Base-by-base conservation (phyloP, 2,329 filamentous ascomycete species). In the Ophiostoma ulmi region DNA sequence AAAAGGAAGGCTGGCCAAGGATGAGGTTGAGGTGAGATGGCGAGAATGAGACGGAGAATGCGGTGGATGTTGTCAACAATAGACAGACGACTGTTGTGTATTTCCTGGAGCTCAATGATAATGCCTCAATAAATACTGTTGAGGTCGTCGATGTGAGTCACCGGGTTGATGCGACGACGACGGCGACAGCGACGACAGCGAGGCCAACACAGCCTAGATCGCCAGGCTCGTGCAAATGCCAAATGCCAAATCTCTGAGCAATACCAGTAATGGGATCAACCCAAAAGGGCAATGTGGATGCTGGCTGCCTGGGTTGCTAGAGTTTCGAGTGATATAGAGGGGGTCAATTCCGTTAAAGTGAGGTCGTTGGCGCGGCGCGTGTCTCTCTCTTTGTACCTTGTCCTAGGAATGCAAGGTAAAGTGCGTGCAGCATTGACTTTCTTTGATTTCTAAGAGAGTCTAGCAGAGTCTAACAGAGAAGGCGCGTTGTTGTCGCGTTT, bases 401-500 rank as follows among this genome's bases (percentile, higher is more conserved):
- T 65, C 36, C 35, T 36, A 8, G 48, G 39, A 55, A 52, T 68
- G 48, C 20, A 68, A 22, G 35, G 13, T 64, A 44, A 70, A 72
- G 71, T 72, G 69, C 61, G 67, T 69, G 69, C 69, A 71, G 58
- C 35, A 65, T 39, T 38, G 36, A 35, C 14, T 63, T 20, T 58
- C n/a, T 26, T 58, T 13, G 52, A 22, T 22, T 58, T 26, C 48
- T 20, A 17, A n/a, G 13, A 20, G 20, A 55, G 48, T n/a, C 48
- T 58, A 58, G 7, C 52, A 48, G 17, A 17, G 20, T 22, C 20
- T 10, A 63, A 63, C 35, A 17, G 14, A 14, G n/a, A 58, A 35
- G 36, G 35, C 71, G 72, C 70, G 71, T 72, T 66, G 38, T 35
- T 41, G 63, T 69, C 70, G 73, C 72, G 70, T 73, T 61, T 64